phyloP scores from a whole-genome alignment of 2,329 filamentous ascomycete species.

The Beauveria sp. region DNA sequence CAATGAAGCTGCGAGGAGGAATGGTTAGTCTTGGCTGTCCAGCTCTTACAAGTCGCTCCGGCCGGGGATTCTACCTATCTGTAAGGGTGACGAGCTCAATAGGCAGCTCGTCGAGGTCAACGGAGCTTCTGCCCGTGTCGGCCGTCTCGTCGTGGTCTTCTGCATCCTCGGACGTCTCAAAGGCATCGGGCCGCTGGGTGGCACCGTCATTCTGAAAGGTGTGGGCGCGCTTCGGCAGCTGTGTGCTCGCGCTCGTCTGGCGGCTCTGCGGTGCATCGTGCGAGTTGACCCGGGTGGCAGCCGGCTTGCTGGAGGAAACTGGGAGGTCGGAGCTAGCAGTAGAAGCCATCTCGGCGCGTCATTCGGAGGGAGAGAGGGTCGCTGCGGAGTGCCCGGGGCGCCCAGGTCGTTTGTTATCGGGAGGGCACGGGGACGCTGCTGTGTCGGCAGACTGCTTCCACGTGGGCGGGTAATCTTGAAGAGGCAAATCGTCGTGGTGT shows the following conservation, averaged over 20 bases:
- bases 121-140: slow-evolving; percentile 46
- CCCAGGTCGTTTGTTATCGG: neutral
- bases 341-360: slow-evolving; percentile 4
- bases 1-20: slow-evolving; percentile 65
- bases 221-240: slow-evolving; percentile 36
- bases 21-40: neutral
- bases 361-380: neutral
- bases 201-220: slow-evolving; percentile 36
- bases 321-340: neutral
- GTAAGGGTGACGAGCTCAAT: slow-evolving; percentile 88
- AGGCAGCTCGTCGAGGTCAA: slow-evolving; percentile 80
- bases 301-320: neutral
- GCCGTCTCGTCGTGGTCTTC: slow-evolving; percentile 35
- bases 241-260: slow-evolving; percentile 24
- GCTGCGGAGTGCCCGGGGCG: neutral
- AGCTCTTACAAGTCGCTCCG: too few relatives aligned
- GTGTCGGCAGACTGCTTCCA: neutral
- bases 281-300: neutral
- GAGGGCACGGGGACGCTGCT: neutral
- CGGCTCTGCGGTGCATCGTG: slow-evolving; percentile 13
- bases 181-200: slow-evolving; percentile 34
- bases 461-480: neutral
- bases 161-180: slow-evolving; percentile 37
- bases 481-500: neutral
- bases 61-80: slow-evolving; percentile 55